Percentiles rank a stretch among this genome's conserved stretches.
Conservation (phyloP, 306 rosid species). For the Begonia loranthoides region DNA sequence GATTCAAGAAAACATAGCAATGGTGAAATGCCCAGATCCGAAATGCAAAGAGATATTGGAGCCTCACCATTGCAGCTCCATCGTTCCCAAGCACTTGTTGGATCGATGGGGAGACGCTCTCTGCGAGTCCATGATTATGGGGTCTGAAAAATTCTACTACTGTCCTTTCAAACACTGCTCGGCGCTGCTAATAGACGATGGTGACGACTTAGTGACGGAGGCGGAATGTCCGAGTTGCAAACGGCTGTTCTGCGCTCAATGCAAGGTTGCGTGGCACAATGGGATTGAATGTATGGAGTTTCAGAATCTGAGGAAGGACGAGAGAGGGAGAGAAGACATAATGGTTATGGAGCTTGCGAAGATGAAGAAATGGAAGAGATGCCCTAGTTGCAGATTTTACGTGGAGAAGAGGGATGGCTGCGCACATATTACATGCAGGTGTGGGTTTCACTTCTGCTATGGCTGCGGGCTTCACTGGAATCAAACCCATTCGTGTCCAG, state of each 20-base stretch:
- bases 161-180: conserved; percentile 53
- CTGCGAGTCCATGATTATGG: conserved; percentile 29
- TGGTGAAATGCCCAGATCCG: conserved; percentile 38
- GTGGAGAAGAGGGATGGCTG: conserved; percentile 41
- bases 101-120: conserved; percentile 46
- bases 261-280: conserved; percentile 46
- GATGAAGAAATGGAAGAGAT: conserved; percentile 33
- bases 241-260: conserved; percentile 49
- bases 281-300: conserved; percentile 32
- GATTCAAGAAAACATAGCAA: conserved; percentile 28
- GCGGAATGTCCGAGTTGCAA: conserved; percentile 42
- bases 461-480: conserved; percentile 26
- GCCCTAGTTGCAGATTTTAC: conserved; percentile 30
- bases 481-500: conserved; percentile 2
- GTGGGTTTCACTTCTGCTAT: conserved; percentile 29
- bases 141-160: conserved; percentile 23
- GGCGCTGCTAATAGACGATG: conserved; percentile 32
- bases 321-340: conserved; percentile 26
- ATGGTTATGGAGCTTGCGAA: conserved; percentile 35
- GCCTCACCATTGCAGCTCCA: conserved; percentile 18
- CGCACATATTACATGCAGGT: conserved; percentile 42
- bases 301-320: conserved; percentile 10
- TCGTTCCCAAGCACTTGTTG: conserved; percentile 34
- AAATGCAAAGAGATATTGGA: conserved; percentile 32
- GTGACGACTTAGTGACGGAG: conserved; percentile 18